Evolutionary conservation across 768 basidiomycete species (phyloP).

Genomic region (Tubosaeta brunneosetosa): DNA sequence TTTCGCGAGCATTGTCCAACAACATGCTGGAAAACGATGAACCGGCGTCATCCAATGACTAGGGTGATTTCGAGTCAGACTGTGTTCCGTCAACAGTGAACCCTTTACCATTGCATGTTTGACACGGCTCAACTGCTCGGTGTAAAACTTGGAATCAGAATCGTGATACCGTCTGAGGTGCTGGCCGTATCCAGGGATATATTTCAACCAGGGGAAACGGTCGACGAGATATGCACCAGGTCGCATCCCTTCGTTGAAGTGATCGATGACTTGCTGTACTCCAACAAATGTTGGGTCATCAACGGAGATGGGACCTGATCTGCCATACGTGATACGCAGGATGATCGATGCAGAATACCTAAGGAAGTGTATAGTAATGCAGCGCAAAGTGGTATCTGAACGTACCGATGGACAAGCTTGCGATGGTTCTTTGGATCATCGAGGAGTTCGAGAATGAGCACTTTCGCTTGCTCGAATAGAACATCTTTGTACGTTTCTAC

Average conservation of each 20-base stretch:
- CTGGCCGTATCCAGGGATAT: constrained; percentile 56
- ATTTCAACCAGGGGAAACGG: constrained; percentile 32
- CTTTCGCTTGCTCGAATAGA: constrained; percentile 33
- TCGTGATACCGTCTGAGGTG: constrained; percentile 48
- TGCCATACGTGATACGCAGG: constrained; percentile 24
- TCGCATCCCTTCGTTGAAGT: constrained; percentile 27
- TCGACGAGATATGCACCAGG: constrained; percentile 36
- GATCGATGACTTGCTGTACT: constrained; percentile 13
- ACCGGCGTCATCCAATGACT: constrained; percentile 1
- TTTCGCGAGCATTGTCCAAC: constrained; percentile 45
- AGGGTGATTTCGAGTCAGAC: neutral
- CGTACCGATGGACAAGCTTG: constrained; percentile 42
- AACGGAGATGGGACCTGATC: constrained; percentile 10
- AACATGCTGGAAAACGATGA: constrained; percentile 50
- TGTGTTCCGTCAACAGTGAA: accelerated
- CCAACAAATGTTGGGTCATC: constrained; percentile 23
- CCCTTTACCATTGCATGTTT: constrained; percentile 38
- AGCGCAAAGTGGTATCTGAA: constrained; percentile 10
- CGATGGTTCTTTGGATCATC: constrained; percentile 20
- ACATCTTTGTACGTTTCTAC: constrained; percentile 42
- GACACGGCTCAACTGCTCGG: constrained; percentile 42
- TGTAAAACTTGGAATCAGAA: constrained; percentile 50
- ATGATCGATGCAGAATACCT: constrained; percentile 29
- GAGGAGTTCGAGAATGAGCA: constrained; percentile 28
- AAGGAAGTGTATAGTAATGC: neutral